Conservation (phyloP, 75 land plant species). For the Selaginella tamariscina region DNA sequence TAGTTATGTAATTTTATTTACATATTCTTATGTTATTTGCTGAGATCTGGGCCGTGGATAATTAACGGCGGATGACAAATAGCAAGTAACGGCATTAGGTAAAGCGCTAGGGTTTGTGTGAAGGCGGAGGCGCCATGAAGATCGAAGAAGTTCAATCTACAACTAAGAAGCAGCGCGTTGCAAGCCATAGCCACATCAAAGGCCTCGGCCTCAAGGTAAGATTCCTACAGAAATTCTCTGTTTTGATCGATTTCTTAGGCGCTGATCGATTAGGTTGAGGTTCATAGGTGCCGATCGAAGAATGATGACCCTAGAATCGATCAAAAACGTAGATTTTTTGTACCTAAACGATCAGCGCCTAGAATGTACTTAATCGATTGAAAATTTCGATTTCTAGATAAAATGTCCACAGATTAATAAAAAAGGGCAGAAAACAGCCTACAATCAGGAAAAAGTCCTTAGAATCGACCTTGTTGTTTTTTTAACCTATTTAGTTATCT, state of each 20-base stretch:
- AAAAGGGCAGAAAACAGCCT: too few relatives aligned
- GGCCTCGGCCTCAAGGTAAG: conserved; percentile 12
- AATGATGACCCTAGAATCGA: too few relatives aligned
- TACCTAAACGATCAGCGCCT: too few relatives aligned
- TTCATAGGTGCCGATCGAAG: too few relatives aligned
- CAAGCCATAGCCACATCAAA: conserved; percentile 1
- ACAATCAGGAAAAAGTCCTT: too few relatives aligned
- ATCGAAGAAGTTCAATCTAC: conserved; percentile 13
- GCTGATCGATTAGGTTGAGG: too few relatives aligned
- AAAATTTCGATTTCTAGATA: too few relatives aligned
- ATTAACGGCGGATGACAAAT: neutral
- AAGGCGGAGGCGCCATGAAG: neutral
- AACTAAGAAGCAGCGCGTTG: conserved; percentile 10
- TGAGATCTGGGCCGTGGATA: neutral
- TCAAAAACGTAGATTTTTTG: too few relatives aligned
- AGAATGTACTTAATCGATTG: neutral
- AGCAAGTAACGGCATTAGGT: neutral
- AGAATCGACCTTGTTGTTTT: too few relatives aligned
- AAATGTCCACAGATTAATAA: too few relatives aligned
- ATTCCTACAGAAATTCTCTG: neutral
- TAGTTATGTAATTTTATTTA: too few relatives aligned
- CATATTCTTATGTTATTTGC: neutral
- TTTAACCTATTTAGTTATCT: too few relatives aligned
- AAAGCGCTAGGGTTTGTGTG: neutral
- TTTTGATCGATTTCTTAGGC: neutral